Base-by-base conservation (phyloP, 208 protist species). In the Endotrypanum monterogeii region DNA sequence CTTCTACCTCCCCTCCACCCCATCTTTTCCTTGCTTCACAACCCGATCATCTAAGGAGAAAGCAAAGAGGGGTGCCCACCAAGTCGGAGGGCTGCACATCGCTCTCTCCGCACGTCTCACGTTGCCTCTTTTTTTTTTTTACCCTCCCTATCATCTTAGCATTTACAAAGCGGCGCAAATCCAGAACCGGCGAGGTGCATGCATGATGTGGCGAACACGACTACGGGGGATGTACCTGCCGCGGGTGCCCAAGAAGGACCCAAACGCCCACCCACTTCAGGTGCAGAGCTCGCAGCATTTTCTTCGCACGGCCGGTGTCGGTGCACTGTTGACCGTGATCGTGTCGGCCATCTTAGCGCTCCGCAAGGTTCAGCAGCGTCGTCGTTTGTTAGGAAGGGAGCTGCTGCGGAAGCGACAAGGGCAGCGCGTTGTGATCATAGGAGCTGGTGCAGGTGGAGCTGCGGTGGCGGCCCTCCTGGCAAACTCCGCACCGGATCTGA, bases 391-490 rank as follows among this genome's bases (percentile, higher is more conserved):
- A 28, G 32, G 81, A 14, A 67, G 50, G 61, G 74, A 83, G 30
- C 71, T 85, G 23, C 50, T 58, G 25, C 55, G 73, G 4, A 79
- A 82, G 51, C 84, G 82, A 9, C 58, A 30, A n/a, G 83, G 79
- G 1, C 87, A 78, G 70, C 83, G 84, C 11, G 92, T 96, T 3
- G 83, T 96, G 8, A 93, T 97, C 41, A 57, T 97, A 20, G 93
- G 93, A 30, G 89, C 78, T 14, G 90, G 90, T 28, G 71, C 89
- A 8, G 91, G 86, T 35, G 93, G 93, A 2, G 70, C 76, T 6
- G 89, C 90, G 35, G 30, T 94, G 35, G 87, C 93, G 9, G 84
- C 89, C 3, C 74, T 82, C 23, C 16, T 97, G n/a, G 80, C 81
- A n/a, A 85, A 73, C 58, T 70, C 74, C 23, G 61, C 55, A 14